Evolutionary conservation across 768 basidiomycete species (phyloP).

Genomic region (Gautieria morchelliformis): DNA sequence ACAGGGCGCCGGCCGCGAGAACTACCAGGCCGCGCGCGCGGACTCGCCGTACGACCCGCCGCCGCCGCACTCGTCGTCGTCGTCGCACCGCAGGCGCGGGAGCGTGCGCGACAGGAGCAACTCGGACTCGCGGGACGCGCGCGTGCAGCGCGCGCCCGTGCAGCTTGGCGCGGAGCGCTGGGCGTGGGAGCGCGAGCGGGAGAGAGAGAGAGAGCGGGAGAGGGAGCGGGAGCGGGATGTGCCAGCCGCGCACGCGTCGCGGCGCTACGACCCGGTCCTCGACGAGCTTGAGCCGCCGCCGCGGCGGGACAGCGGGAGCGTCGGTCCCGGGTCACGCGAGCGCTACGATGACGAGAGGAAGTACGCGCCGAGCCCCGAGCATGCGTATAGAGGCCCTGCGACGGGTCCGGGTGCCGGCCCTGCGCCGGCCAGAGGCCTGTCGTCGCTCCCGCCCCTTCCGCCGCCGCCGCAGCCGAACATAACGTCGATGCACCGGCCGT

Average conservation of each 20-base stretch:
- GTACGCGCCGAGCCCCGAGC: constrained; percentile 18
- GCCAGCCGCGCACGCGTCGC: constrained; percentile 20
- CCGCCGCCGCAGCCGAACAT: constrained; percentile 1
- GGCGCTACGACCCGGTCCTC: constrained; percentile 58
- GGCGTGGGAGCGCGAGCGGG: neutral
- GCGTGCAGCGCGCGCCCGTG: neutral
- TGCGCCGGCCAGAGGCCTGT: neutral
- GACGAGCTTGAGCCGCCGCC: constrained; percentile 27
- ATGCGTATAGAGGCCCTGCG: neutral
- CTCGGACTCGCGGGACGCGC: neutral
- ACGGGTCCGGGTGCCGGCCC: neutral
- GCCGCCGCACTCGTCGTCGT: no score
- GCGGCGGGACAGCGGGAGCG: neutral
- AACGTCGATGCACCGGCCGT: neutral
- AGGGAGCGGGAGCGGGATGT: neutral
- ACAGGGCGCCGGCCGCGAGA: neutral
- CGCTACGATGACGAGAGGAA: constrained; percentile 31
- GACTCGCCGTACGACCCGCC: constrained; percentile 26
- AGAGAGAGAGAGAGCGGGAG: constrained; percentile 26
- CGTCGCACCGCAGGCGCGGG: constrained; percentile 17
- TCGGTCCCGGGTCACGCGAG: neutral
- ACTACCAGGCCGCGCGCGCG: constrained; percentile 18
- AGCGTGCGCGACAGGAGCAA: neutral
- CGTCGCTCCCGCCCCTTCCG: constrained; percentile 1
- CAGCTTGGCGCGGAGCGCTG: neutral